Percentiles rank a stretch among this genome's conserved stretches.
Conservation (phyloP, 106 monocot species). For the Dendrobium huoshanense region DNA sequence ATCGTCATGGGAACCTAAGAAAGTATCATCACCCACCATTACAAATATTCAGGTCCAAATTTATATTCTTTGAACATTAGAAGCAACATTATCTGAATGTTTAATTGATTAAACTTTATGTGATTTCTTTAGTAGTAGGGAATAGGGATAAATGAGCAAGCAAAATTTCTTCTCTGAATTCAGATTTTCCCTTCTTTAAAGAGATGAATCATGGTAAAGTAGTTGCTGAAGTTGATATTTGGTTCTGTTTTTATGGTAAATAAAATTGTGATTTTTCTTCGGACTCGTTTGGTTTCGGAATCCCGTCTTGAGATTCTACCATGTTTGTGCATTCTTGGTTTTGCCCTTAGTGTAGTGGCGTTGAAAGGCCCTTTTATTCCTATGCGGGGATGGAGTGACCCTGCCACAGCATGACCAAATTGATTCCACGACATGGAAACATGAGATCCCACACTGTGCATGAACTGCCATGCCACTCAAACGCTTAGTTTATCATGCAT, state of each 20-base stretch:
- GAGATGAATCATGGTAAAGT: not conserved
- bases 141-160: not conserved
- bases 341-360: not conserved
- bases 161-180: not conserved
- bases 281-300: not conserved
- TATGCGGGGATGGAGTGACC: not conserved
- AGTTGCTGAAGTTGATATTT: conserved; percentile 3
- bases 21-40: conserved; percentile 70
- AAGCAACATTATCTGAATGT: not conserved
- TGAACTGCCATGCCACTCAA: not conserved
- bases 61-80: not conserved
- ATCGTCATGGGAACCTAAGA: conserved; percentile 74
- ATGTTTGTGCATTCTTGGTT: not conserved
- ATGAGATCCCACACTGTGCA: not conserved
- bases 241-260: not conserved
- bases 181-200: not conserved
- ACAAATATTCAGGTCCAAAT: conserved; percentile 85
- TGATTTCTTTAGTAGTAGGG: not conserved
- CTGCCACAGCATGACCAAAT: not conserved
- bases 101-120: not conserved
- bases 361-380: not conserved
- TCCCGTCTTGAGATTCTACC: not conserved
- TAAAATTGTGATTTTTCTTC: not conserved
- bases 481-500: not conserved
- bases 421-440: not conserved